phyloP scores from a whole-genome alignment of 1,284 basidiomycete genomes.

The Melampsora allii-populina region DNA sequence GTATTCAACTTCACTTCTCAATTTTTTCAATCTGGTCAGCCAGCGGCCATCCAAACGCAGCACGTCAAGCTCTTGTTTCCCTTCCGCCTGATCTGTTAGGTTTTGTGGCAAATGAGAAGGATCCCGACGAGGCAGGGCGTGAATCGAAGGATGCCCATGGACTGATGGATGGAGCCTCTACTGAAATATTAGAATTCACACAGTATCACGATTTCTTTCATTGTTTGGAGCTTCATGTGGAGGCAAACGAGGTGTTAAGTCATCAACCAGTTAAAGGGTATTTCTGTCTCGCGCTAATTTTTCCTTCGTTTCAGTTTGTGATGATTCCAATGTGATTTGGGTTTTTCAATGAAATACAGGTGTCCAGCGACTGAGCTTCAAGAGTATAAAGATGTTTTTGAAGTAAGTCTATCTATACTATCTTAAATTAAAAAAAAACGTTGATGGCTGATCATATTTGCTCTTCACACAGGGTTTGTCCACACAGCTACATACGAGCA shows the following conservation, averaged over 20 bases:
- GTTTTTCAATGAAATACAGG: neutral
- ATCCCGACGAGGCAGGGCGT: conserved; percentile 6
- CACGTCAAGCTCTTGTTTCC: conserved; percentile 63
- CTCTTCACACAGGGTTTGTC: conserved; percentile 15
- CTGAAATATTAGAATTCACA: conserved; percentile 41
- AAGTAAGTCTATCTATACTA: conserved; percentile 3
- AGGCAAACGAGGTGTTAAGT: conserved; percentile 39
- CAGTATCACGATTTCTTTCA: conserved; percentile 41
- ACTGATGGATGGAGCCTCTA: conserved; percentile 3
- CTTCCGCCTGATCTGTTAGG: conserved; percentile 66
- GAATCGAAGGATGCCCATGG: neutral
- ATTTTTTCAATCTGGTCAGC: conserved; percentile 55
- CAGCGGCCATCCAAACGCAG: conserved; percentile 68
- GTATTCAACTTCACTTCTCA: neutral
- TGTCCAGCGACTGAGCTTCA: conserved; percentile 11
- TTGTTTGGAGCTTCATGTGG: conserved; percentile 39
- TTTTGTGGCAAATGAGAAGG: conserved; percentile 18
- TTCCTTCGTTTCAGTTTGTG: neutral
- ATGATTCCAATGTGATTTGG: no score
- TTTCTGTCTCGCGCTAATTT: neutral
- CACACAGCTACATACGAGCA: conserved; percentile 24
- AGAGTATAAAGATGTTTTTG: conserved; percentile 24
- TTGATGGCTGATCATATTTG: no score
- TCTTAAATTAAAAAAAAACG: neutral
- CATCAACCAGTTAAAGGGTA: conserved; percentile 33